Conservation (phyloP, 257 asterid species). For the Plantago ovata region DNA sequence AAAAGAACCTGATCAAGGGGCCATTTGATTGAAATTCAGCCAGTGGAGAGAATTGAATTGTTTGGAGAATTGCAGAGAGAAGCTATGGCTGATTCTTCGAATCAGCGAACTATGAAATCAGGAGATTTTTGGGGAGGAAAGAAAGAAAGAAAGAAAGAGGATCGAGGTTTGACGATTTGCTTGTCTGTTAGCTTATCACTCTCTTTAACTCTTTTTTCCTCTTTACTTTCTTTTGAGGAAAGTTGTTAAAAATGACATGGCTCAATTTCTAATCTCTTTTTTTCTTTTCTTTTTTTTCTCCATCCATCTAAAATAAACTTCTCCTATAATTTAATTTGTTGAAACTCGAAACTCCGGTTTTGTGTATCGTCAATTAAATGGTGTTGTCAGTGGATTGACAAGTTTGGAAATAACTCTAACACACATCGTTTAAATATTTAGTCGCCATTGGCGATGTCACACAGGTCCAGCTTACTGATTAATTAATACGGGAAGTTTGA, state of each 20-base stretch:
- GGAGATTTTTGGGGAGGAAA: conserved; percentile 16
- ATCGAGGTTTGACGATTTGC: conserved; percentile 28
- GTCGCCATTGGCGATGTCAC: no score
- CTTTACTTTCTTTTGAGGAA: conserved; percentile 14
- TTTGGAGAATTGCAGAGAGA: conserved; percentile 16
- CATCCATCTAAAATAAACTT: no score
- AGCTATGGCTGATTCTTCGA: conserved; percentile 5
- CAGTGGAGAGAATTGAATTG: conserved; percentile 14
- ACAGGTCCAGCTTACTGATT: no score
- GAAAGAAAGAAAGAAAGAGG: conserved; percentile 6
- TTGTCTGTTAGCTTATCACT: conserved; percentile 35
- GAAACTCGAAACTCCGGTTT: no score
- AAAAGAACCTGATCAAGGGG: conserved; percentile 28
- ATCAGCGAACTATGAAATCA: conserved; percentile 19
- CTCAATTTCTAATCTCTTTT: no score
- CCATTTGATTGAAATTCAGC: conserved; percentile 27
- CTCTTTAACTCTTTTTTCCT: conserved; percentile 10
- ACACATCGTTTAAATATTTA: no score
- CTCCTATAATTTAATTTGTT: no score
- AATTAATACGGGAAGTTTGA: no score
- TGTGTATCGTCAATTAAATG: no score
- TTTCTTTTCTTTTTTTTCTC: no score
- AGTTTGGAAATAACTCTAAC: no score
- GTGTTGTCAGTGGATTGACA: no score
- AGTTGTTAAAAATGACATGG: background rate